Percentiles rank a stretch among this genome's conserved stretches.
phyloP scores from a whole-genome alignment of 2,329 filamentous ascomycete species.

The Elsinoe batatas region DNA sequence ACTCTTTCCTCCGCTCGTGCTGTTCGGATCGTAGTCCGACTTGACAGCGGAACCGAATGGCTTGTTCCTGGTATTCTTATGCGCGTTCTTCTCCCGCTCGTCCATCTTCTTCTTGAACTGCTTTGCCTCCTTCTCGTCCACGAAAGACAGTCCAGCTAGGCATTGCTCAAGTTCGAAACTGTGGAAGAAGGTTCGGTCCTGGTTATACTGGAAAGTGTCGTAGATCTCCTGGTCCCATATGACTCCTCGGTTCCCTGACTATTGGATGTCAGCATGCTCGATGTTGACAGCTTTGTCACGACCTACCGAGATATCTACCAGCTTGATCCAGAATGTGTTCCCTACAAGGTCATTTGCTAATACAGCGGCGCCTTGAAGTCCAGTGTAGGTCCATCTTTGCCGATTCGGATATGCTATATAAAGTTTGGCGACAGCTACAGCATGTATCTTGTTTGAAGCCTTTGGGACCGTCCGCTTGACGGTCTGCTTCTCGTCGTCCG shows the following conservation, averaged over 20 bases:
- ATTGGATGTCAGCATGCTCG: conserved; percentile 14
- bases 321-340: conserved; percentile 93
- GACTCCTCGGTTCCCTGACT: conserved; percentile 72
- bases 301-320: conserved; percentile 90
- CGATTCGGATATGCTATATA: conserved; percentile 86
- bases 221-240: conserved; percentile 98
- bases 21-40: conserved; percentile 26
- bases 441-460: conserved; percentile 92
- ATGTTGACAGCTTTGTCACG: background rate
- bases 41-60: conserved; percentile 50
- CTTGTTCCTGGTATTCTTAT: conserved; percentile 71
- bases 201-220: conserved; percentile 88
- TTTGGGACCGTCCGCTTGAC: conserved; percentile 93
- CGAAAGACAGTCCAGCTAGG: conserved; percentile 79
- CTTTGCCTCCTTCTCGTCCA: conserved; percentile 94
- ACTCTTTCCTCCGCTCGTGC: conserved; percentile 25
- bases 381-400: conserved; percentile 86
- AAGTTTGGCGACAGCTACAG: conserved; percentile 83
- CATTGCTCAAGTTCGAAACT: conserved; percentile 94
- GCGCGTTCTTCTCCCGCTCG: conserved; percentile 89
- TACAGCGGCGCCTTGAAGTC: conserved; percentile 81
- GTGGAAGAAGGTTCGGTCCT: conserved; percentile 95
- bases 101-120: conserved; percentile 97
- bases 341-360: conserved; percentile 90
- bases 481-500: conserved; percentile 88